Evolutionary conservation across 2,329 filamentous ascomycete species (phyloP).

Genomic region (Ophiostoma ips): DNA sequence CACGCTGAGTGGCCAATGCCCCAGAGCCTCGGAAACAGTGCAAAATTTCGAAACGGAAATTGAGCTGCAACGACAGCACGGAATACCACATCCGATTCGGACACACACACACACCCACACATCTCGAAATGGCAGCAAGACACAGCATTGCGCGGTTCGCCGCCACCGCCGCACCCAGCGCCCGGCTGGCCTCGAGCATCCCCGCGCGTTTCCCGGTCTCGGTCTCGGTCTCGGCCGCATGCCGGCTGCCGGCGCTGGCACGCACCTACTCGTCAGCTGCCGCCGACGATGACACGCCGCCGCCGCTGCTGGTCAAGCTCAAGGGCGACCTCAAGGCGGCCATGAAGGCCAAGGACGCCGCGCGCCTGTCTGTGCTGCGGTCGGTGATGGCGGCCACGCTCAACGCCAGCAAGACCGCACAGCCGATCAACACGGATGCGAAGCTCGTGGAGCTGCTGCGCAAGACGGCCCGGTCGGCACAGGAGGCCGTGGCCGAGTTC

Average conservation of each 20-base stretch:
- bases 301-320: conserved; percentile 38
- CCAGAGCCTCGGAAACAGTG: not conserved
- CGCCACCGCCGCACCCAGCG: not conserved
- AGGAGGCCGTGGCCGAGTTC: conserved; percentile 51
- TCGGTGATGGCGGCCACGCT: conserved; percentile 53
- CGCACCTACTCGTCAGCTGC: conserved; percentile 21
- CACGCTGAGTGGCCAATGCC: conserved; percentile 12
- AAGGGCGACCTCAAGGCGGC: conserved; percentile 50
- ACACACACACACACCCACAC: not conserved
- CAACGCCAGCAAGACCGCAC: conserved; percentile 60
- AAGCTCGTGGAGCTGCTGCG: conserved; percentile 55
- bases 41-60: not conserved
- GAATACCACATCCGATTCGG: not conserved
- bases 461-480: conserved; percentile 43
- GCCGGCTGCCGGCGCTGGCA: not conserved
- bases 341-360: conserved; percentile 50
- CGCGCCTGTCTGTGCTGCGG: conserved; percentile 55
- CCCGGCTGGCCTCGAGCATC: not conserved
- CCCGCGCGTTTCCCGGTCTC: not conserved
- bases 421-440: conserved; percentile 56
- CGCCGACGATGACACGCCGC: conserved; percentile 23
- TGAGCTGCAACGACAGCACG: not conserved
- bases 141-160: not conserved
- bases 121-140: conserved; percentile 4
- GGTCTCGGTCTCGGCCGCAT: not conserved